Evolutionary conservation across 805 yeast genomes (phyloP).

Genomic region (Candida berthetii): DNA sequence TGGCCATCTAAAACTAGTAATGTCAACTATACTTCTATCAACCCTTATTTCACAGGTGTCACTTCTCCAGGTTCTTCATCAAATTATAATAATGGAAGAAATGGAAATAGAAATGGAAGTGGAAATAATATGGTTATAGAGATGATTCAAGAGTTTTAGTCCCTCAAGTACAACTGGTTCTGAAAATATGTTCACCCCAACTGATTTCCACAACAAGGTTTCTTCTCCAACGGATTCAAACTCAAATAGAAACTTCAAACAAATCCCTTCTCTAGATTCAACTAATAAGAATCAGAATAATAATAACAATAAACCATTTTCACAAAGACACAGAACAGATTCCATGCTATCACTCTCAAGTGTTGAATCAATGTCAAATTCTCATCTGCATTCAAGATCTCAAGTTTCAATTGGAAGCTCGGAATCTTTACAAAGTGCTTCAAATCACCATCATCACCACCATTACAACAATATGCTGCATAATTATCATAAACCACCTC

Average conservation of each 20-base stretch:
- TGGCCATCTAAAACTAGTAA: conserved; percentile 21
- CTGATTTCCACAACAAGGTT: neutral
- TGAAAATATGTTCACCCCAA: neutral
- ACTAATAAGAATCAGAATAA: neutral
- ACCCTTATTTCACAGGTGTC: conserved; percentile 1
- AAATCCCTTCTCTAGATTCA: neutral
- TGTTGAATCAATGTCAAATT: neutral
- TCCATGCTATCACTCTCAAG: conserved; percentile 1
- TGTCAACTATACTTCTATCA: conserved; percentile 7
- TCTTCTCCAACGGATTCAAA: neutral
- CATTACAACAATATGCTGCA: conserved; percentile 14
- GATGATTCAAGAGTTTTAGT: neutral
- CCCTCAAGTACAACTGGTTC: neutral
- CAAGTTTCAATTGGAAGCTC: conserved; percentile 2
- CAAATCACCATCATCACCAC: conserved; percentile 9
- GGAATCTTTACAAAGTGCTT: conserved; percentile 3
- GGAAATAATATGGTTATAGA: too few species aligned
- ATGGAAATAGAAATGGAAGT: too few species aligned
- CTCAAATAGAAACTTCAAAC: too few species aligned
- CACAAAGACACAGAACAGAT: neutral
- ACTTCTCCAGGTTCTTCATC: neutral
- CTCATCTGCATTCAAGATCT: neutral
- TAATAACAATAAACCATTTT: too few species aligned
- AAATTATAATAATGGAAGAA: conserved; percentile 1
- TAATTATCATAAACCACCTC: conserved; percentile 7